These are phyloP conservation scores for Amylostereum areolatum DNA, from an alignment of 1,284 basidiomycete species.

Conservation along the genomic window DNA sequence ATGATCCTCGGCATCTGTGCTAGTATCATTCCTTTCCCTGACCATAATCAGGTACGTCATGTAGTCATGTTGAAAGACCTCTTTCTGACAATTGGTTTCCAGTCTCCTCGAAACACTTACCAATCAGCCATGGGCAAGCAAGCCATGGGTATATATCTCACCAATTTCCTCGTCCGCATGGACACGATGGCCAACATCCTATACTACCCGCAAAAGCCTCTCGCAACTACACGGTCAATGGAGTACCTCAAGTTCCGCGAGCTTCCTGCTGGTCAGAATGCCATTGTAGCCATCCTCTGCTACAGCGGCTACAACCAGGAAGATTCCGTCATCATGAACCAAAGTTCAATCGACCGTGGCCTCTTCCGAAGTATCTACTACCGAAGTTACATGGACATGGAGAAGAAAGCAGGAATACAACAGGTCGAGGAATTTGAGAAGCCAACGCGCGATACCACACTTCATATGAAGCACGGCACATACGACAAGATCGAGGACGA, in stretches of 20 bases:
- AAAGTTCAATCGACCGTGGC: conserved; percentile 96
- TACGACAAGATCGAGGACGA: conserved; percentile 99
- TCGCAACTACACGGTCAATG: conserved; percentile 98
- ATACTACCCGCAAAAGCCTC: conserved; percentile 98
- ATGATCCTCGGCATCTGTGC: conserved; percentile 99
- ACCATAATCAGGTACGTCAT: conserved; percentile 88
- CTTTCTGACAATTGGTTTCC: conserved; percentile 14
- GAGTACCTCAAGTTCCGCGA: conserved; percentile 98
- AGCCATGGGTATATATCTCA: conserved; percentile 98
- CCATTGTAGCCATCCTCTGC: conserved; percentile 96
- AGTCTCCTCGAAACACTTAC: conserved; percentile 99
- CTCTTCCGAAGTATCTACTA: conserved; percentile 99
- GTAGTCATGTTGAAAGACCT: not conserved
- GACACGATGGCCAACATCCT: conserved; percentile 99
- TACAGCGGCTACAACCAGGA: conserved; percentile 99
- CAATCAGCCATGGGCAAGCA: conserved; percentile 99
- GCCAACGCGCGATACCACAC: conserved; percentile 87
- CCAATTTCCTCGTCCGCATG: conserved; percentile 96
- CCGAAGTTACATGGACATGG: conserved; percentile 95
- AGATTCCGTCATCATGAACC: conserved; percentile 99
- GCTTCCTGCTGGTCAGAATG: conserved; percentile 96
- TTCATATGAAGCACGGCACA: conserved; percentile 96
- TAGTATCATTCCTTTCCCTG: conserved; percentile 98
- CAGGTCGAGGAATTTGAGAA: conserved; percentile 97
- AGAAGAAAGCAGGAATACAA: conserved; percentile 94